Conservation (phyloP, 257 asterid species). For the Thymus quinquecostatus region DNA sequence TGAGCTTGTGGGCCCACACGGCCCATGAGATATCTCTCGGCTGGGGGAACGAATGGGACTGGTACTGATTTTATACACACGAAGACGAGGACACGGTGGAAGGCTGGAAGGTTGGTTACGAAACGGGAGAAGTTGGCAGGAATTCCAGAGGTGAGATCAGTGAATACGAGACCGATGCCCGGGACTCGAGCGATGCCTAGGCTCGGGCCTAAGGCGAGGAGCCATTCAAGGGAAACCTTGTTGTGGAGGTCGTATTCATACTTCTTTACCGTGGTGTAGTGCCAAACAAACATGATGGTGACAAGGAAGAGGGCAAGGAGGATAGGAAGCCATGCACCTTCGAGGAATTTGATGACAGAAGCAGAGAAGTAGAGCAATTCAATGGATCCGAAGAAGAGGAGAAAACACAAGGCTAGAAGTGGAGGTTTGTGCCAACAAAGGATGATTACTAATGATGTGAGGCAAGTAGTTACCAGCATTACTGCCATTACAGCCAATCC, state of each 20-base stretch:
- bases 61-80: constrained; percentile 90
- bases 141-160: constrained; percentile 90
- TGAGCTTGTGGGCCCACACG: constrained; percentile 92
- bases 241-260: constrained; percentile 93
- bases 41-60: constrained; percentile 82
- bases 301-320: constrained; percentile 92
- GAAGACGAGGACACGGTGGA: constrained; percentile 83
- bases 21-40: constrained; percentile 85
- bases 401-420: constrained; percentile 67
- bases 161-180: constrained; percentile 87
- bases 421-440: constrained; percentile 97
- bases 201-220: constrained; percentile 94
- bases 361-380: constrained; percentile 92
- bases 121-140: constrained; percentile 96
- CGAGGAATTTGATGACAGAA: constrained; percentile 84
- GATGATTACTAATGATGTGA: constrained; percentile 85
- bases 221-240: constrained; percentile 91
- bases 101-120: constrained; percentile 95
- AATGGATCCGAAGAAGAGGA: constrained; percentile 83
- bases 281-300: constrained; percentile 96
- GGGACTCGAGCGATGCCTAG: constrained; percentile 94
- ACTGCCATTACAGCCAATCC: constrained; percentile 97
- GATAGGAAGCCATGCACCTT: constrained; percentile 99
- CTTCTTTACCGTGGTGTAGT: constrained; percentile 79
- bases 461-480: constrained; percentile 97